Base-by-base conservation (phyloP, 768 basidiomycete genomes). In the Gloeopeniophorella convolvens region DNA sequence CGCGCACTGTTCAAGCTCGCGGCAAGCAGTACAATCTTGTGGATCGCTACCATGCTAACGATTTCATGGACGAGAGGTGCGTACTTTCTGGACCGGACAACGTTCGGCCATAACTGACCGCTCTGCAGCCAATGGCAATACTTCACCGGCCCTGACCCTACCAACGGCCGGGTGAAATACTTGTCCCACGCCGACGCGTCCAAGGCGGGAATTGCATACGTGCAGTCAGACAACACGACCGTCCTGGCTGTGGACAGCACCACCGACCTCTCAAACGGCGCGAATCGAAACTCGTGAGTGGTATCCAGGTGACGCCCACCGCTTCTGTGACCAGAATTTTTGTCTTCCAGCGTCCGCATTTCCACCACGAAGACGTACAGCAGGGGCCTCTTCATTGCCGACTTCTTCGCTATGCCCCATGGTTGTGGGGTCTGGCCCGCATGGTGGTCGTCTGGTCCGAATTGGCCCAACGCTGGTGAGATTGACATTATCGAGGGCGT, bases 401-500 rank as follows among this genome's bases (percentile, higher is more conserved):
- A 68, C 45, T 57, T 66, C 35, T 46, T 48, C 23, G 42, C 55
- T 5, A 62, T 65, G 62, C 64, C 66, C 7, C 40, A 47, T 24
- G 66, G 66, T 0, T 67, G 66, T 43, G 45, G 55, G 13, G 51
- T 59, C 35, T 65, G 64, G 64, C 64, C 64, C 13, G 63, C 64
- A 2, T 64, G 56, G 35, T 64, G 64, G 63, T 54, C 45, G 34
- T 11, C 16, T 6, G 46, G 23, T 15, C 13, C 45, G 2, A 41
- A 50, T 33, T 65, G 64, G 66, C 66, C 66, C 6, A 5, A 46
- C 12, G 43, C 20, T 12, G 63, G 63, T 24, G 70, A 70, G 52
- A 70, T 71, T 31, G 70, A 72, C 58, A 66, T 72, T 48, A 44
- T 71, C 23, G 55, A 54, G 37, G 51, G 55, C 30, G 36, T 36